Base-by-base conservation (phyloP, 2,329 filamentous ascomycete species). In the Cladobotryum mycophilum region DNA sequence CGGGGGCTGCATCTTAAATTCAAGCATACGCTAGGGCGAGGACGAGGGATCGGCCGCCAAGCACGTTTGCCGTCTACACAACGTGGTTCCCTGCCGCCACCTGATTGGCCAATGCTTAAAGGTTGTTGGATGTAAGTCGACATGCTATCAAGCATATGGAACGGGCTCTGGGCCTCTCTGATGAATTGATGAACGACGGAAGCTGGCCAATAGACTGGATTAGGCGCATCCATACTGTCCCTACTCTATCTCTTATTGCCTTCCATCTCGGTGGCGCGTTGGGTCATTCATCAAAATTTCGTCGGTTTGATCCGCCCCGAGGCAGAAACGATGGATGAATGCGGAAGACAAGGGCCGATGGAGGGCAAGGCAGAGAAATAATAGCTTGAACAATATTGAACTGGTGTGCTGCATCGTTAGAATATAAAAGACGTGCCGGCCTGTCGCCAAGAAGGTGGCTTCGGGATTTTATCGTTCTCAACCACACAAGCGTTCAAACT, bases 31-130 rank as follows among this genome's bases (percentile, higher is more conserved):
- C 45, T 37, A 22, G 17, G 20, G 20, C 6, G 25, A 11, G 25
- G 41, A 41, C 47, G 47, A 50, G 41, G 33, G 47, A 45, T 45
- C 5, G 35, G 17, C 37, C 47, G 36, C 51, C 47, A 49, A 41
- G 44, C 36, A 49, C 41, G 42, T 50, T 47, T 36, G 37, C 42
- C 17, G 18, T 45, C 51, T 17, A 42, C 22, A 34, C 41, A 53
- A 49, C 51, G 51, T 53, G 51, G 34, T 45, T 47, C 33, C 14
- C 18, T 30, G 11, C 17, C 20, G 42, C 41, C 47, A 15, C 41
- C 40, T 41, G 45, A 53, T 53, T 53, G 51, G 47, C 33, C 51
- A 36, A 50, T 53, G 35, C 12, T 37, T 49, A 37, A 37, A 37
- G 45, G 38, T 34, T 15, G 30, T 17, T 36, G n/a, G 18, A 25